These are phyloP conservation scores for Dinochytrium kinnereticum DNA, from an alignment of 371 early-diverging fungal genomes.

Conservation along the genomic window DNA sequence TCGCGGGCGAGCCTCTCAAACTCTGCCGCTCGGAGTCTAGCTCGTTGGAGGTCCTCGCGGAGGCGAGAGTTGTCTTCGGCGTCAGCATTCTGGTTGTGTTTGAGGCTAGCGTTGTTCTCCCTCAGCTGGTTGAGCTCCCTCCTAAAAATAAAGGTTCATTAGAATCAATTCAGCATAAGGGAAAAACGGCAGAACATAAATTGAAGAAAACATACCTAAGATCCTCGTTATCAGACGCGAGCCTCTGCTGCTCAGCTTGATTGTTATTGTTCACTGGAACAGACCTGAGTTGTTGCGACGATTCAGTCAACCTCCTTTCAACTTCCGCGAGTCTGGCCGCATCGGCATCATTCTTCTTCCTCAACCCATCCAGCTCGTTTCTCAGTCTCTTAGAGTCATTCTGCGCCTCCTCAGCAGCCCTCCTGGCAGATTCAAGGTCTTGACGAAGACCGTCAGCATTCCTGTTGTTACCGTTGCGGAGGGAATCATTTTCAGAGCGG, in stretches of 20 bases:
- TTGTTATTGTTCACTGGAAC: background rate
- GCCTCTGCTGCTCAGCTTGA: background rate
- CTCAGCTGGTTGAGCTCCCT: background rate
- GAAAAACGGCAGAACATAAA: background rate
- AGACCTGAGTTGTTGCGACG: background rate
- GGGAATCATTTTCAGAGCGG: background rate
- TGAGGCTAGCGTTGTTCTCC: background rate
- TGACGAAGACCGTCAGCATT: background rate
- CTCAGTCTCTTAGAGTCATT: background rate
- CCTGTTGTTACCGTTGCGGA: constrained; percentile 9
- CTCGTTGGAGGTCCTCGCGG: constrained; percentile 9
- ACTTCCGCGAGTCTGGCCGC: background rate
- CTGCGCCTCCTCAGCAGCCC: constrained; percentile 11
- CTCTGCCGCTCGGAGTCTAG: constrained; percentile 3
- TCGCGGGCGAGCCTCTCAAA: constrained; percentile 17
- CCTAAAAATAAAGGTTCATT: background rate
- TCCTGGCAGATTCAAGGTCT: background rate
- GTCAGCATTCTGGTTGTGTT: background rate
- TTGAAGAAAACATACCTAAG: constrained; percentile 6
- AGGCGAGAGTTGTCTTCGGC: background rate
- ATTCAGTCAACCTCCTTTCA: background rate
- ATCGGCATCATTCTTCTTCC: constrained; percentile 1
- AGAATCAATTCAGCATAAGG: background rate
- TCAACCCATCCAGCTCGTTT: background rate
- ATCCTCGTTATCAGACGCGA: background rate